These are phyloP conservation scores for Diutina sp. DNA, from an alignment of 1,139 yeast species.

Conservation along the genomic window DNA sequence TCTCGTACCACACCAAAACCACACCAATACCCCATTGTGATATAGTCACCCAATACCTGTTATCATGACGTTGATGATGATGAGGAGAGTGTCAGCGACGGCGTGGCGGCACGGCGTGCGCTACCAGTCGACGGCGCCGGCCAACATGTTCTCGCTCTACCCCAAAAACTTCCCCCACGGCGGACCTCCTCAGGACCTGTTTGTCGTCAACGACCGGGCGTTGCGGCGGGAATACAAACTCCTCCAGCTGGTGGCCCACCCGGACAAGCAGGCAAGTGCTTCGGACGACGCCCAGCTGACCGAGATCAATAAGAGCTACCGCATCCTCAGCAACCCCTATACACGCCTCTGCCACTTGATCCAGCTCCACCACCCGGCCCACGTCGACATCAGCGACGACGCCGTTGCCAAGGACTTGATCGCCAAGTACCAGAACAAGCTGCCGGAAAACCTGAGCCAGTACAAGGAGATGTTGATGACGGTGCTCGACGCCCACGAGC, in stretches of 20 bases:
- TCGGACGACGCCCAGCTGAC: conserved; percentile 9
- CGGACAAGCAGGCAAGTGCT: conserved; percentile 32
- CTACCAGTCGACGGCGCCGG: not conserved
- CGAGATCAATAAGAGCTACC: conserved; percentile 62
- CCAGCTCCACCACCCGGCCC: conserved; percentile 23
- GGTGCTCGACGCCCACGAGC: conserved; percentile 73
- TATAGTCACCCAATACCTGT: too few relatives aligned
- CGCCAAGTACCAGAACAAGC: conserved; percentile 17
- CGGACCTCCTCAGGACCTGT: conserved; percentile 54
- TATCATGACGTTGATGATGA: too few relatives aligned
- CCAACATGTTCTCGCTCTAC: conserved; percentile 43
- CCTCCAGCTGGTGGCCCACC: conserved; percentile 68
- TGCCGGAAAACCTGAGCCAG: conserved; percentile 18
- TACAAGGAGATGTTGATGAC: conserved; percentile 56
- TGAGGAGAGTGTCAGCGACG: not conserved
- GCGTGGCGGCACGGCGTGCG: not conserved
- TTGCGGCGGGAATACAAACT: conserved; percentile 64
- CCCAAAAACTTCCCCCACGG: conserved; percentile 64
- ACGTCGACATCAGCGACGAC: conserved; percentile 27
- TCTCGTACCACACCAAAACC: not conserved
- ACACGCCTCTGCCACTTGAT: conserved; percentile 36
- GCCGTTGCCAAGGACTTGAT: conserved; percentile 25
- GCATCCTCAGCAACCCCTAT: conserved; percentile 57
- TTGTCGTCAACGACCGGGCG: conserved; percentile 37
- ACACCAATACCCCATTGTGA: too few relatives aligned